A percentile compares a stretch with the other conserved stretches of the same genome.
Evolutionary conservation across 176 grass and related monocot species (phyloP).

Genomic region (Carex parvula): DNA sequence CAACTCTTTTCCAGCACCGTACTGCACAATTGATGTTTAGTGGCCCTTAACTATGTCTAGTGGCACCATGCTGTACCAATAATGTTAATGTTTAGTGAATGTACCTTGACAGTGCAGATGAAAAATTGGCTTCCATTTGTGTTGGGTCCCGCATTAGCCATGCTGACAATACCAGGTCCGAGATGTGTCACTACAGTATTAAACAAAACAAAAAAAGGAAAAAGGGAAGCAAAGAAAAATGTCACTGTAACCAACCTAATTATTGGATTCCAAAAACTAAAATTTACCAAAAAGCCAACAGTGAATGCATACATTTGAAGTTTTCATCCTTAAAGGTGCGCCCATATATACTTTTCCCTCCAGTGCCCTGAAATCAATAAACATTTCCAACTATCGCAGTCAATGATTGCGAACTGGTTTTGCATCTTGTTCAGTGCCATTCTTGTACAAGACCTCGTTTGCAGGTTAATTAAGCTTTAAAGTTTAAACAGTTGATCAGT

Average conservation of each 20-base stretch:
- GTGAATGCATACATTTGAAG: slow-evolving; percentile 64
- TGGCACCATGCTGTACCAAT: background rate
- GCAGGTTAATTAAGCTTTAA: background rate
- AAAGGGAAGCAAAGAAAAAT: background rate
- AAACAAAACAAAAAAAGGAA: background rate
- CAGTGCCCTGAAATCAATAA: slow-evolving; percentile 58
- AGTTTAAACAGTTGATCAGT: background rate
- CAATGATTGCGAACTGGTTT: background rate
- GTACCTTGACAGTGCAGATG: slow-evolving; percentile 91
- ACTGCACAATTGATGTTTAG: background rate
- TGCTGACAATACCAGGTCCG: slow-evolving; percentile 78
- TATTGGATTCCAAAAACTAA: background rate
- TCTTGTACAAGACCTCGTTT: background rate
- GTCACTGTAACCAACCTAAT: slow-evolving; percentile 9
- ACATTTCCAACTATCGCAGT: slow-evolving; percentile 10
- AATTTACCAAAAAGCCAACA: background rate
- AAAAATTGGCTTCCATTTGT: slow-evolving; percentile 98
- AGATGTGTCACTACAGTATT: slow-evolving; percentile 59
- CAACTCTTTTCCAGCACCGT: background rate
- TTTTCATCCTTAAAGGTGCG: slow-evolving; percentile 94
- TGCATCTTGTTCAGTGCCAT: background rate
- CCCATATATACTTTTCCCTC: slow-evolving; percentile 94
- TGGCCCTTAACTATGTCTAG: background rate
- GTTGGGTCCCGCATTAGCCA: slow-evolving; percentile 95
- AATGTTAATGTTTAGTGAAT: background rate